Evolutionary conservation across 2,329 filamentous ascomycete genomes (phyloP).

Genomic region (Trichocomaceae sp.): DNA sequence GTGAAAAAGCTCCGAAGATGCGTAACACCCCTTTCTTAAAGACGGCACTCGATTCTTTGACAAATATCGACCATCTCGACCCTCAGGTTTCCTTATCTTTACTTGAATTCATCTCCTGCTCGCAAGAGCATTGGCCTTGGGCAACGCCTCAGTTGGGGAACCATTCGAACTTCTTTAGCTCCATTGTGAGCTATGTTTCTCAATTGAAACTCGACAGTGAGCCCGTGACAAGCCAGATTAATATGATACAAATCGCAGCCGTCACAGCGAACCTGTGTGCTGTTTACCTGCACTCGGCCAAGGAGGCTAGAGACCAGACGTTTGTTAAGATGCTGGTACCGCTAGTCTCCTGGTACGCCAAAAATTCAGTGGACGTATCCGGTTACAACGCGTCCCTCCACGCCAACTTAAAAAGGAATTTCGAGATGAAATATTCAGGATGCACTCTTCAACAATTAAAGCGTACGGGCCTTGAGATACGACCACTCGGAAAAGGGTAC

Average conservation of each 20-base stretch:
- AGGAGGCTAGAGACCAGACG: conserved; percentile 63
- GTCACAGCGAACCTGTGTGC: conserved; percentile 81
- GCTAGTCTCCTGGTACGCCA: conserved; percentile 71
- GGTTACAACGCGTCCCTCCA: conserved; percentile 86
- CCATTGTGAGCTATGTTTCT: conserved; percentile 63
- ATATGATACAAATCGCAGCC: conserved; percentile 66
- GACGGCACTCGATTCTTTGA: conserved; percentile 65
- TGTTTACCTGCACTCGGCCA: conserved; percentile 81
- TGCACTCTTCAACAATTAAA: conserved; percentile 74
- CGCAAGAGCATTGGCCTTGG: conserved; percentile 95
- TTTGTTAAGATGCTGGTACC: conserved; percentile 66
- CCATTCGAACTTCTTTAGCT: conserved; percentile 65
- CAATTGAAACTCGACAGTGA: conserved; percentile 53
- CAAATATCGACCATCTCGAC: conserved; percentile 57
- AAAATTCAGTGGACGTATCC: conserved; percentile 69
- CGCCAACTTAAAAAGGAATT: conserved; percentile 75
- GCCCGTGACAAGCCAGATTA: conserved; percentile 40
- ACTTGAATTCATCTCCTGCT: conserved; percentile 77
- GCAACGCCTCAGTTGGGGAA: conserved; percentile 73
- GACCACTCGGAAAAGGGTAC: conserved; percentile 66
- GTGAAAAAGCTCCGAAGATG: conserved; percentile 45
- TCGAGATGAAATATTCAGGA: conserved; percentile 67
- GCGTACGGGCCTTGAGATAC: conserved; percentile 59
- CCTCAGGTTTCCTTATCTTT: conserved; percentile 65
- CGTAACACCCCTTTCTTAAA: conserved; percentile 62